phyloP scores from a whole-genome alignment of 139 green algal species.

The Auxenochlorella pyrenoidosa region DNA sequence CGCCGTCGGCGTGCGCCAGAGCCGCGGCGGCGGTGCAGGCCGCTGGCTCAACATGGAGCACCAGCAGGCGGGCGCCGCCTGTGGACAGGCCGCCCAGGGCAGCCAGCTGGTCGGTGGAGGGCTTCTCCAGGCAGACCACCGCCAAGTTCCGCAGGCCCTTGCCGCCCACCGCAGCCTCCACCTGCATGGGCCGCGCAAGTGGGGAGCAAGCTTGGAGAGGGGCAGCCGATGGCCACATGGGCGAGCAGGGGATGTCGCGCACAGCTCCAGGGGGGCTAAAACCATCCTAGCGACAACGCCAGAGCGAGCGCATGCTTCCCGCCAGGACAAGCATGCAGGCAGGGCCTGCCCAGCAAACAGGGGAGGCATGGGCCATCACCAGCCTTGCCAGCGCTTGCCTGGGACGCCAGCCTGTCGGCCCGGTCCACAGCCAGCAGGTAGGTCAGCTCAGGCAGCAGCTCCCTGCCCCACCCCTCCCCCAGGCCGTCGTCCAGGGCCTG shows the following conservation, averaged over 20 bases:
- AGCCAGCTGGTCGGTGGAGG: neutral
- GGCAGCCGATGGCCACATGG: too few relatives aligned
- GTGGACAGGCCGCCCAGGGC: neutral
- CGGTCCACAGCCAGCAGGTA: slow-evolving; percentile 32
- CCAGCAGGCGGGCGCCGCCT: neutral
- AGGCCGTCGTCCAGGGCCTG: slow-evolving; percentile 27
- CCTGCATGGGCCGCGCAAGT: neutral
- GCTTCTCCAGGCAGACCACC: slow-evolving; percentile 25
- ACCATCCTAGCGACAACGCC: too few relatives aligned
- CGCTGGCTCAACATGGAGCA: slow-evolving; percentile 26
- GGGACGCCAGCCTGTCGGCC: neutral
- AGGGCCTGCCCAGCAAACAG: neutral
- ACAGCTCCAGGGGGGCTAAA: too few relatives aligned
- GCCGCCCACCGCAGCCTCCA: neutral
- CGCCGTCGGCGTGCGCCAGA: neutral
- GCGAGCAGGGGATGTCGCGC: too few relatives aligned
- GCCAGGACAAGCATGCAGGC: too few relatives aligned
- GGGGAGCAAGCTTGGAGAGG: neutral
- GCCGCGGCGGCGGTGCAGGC: neutral
- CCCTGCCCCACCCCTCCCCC: slow-evolving; percentile 17
- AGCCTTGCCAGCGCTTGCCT: neutral
- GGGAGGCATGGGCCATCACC: neutral
- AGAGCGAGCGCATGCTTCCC: too few relatives aligned
- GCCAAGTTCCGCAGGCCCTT: slow-evolving; percentile 28
- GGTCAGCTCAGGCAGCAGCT: slow-evolving; percentile 22